Base-by-base conservation (phyloP, 305 asterid species). In the Euphrasia arctica region DNA sequence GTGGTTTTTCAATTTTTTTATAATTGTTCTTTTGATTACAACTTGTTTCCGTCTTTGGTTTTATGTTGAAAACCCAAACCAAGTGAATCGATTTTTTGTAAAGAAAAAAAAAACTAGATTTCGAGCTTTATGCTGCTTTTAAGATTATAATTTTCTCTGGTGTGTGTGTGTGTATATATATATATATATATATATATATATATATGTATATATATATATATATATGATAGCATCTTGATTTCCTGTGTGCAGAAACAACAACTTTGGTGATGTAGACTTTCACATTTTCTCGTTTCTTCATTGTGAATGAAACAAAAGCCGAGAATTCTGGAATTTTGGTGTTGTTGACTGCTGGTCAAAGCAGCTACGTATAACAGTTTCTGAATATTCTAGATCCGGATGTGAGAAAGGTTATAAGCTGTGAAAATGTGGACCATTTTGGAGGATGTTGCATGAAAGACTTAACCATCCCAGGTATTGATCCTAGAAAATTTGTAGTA, bases 331-430 rank as follows among this genome's bases (percentile, higher is more conserved):
- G 88, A 72, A 74, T 88, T 29, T 83, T 93, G 65, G 13, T 47
- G 78, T 36, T 90, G 63, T 93, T 93, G 79, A 93, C 97, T 31
- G 99, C 99, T 65, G 90, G 97, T 71, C 96, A 93, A 78, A 93
- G 97, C 87, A 83, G 86, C 69, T 90, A 93, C 43, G 95, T 95
- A 0, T 73, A 90, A 64, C 89, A 88, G 50, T 86, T 90, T 59
- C 68, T 93, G n/a, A 96, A 93, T 79, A 83, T 83, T 67, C 81
- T 93, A 77, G 97, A 93, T 81, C 96, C 97, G 56, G 88, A 83
- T 36, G 95, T 88, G 43, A 36, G 43, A 60, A 90, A 79, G 65
- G 55, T 88, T 74, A 79, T 93, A 63, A 34, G 5, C 0, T 6
- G 9, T 34, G 42, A 43, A 93, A 71, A 84, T 96, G 41, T 90